Conservation (phyloP, 2,329 filamentous ascomycete species). For the Corinectria fuckeliana region DNA sequence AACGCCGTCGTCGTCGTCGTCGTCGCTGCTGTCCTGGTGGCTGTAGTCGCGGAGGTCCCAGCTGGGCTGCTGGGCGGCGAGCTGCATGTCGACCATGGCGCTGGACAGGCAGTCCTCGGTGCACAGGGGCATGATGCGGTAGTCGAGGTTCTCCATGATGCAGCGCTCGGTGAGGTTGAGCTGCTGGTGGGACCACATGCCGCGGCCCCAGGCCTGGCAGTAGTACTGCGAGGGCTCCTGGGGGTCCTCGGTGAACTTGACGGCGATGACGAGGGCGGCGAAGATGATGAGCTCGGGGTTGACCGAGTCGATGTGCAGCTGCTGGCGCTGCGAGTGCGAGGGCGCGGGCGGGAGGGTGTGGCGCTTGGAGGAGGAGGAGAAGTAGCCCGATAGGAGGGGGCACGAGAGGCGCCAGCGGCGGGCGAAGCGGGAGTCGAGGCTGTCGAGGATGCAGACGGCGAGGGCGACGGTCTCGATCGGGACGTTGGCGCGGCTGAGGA, state of each 20-base stretch:
- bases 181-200: constrained; percentile 65
- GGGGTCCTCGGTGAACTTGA: constrained; percentile 69
- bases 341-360: constrained; percentile 56
- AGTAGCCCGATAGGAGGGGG: constrained; percentile 50
- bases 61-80: constrained; percentile 52
- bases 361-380: constrained; percentile 46
- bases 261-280: constrained; percentile 67
- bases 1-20: constrained; percentile 39
- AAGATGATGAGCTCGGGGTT: constrained; percentile 68
- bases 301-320: constrained; percentile 66
- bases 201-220: constrained; percentile 58
- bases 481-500: constrained; percentile 63
- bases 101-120: constrained; percentile 62
- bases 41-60: constrained; percentile 38
- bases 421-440: constrained; percentile 67
- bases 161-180: constrained; percentile 69
- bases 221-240: constrained; percentile 62
- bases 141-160: constrained; percentile 69
- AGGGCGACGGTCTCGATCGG: constrained; percentile 68
- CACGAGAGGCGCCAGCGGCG: constrained; percentile 67
- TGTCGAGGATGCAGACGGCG: constrained; percentile 71
- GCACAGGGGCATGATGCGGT: constrained; percentile 67
- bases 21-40: constrained; percentile 41
- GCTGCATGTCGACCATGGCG: constrained; percentile 68
- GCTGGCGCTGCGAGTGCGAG: constrained; percentile 41